These are phyloP conservation scores for Xerocomus amazonicus DNA, from an alignment of 1,284 basidiomycete species.

Conservation along the genomic window DNA sequence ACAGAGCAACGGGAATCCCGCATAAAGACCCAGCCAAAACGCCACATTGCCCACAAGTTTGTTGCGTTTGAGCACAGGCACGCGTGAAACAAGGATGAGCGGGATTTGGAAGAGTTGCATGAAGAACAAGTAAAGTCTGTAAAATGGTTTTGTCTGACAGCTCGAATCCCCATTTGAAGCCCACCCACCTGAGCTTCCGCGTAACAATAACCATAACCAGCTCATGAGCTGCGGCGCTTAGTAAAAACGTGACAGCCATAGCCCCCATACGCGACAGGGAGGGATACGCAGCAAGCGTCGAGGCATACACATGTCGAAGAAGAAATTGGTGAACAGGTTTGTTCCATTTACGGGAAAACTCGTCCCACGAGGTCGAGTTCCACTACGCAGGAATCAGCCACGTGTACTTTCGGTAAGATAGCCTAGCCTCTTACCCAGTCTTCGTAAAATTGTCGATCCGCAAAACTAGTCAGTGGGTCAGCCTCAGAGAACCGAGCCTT, in stretches of 20 bases:
- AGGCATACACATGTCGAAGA: constrained; percentile 91
- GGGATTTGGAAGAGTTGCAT: constrained; percentile 89
- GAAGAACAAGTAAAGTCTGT: constrained; percentile 72
- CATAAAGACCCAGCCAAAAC: constrained; percentile 90
- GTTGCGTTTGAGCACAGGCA: constrained; percentile 75
- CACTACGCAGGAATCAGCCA: constrained; percentile 48
- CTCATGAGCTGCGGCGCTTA: constrained; percentile 88
- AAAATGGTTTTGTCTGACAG: neutral
- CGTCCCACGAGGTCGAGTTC: constrained; percentile 96
- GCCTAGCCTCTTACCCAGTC: constrained; percentile 68
- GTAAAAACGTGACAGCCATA: constrained; percentile 88
- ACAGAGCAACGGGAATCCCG: constrained; percentile 90
- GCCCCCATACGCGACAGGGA: constrained; percentile 69
- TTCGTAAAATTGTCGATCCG: constrained; percentile 95
- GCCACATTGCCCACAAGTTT: constrained; percentile 78
- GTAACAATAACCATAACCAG: constrained; percentile 97
- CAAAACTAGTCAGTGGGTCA: constrained; percentile 58
- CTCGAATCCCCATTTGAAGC: neutral
- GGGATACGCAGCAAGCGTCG: constrained; percentile 75
- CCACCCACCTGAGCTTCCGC: constrained; percentile 69
- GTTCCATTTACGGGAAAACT: constrained; percentile 97
- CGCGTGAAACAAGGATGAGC: constrained; percentile 78
- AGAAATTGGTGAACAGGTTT: constrained; percentile 90
- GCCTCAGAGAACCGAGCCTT: neutral
- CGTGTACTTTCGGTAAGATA: constrained; percentile 4